phyloP scores from a whole-genome alignment of 345 rosid genomes.

The Noccaea bulbosa region DNA sequence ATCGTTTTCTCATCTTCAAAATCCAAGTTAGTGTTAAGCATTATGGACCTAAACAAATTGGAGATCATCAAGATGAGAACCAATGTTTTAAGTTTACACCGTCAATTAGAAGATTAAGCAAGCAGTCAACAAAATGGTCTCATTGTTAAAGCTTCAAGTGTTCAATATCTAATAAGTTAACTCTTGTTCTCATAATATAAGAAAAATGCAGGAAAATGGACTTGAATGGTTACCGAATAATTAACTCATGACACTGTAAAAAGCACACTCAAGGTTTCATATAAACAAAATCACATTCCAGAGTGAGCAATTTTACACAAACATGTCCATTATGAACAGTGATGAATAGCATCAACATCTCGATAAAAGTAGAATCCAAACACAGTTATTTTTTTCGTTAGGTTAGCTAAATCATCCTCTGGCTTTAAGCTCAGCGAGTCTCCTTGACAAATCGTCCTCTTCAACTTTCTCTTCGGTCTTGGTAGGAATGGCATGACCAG shows the following conservation, averaged over 20 bases:
- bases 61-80: slow-evolving; percentile 66
- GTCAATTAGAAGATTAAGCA: slow-evolving; percentile 52
- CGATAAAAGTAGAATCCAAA: neutral
- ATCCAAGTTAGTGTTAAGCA: slow-evolving; percentile 49
- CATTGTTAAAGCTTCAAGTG: neutral
- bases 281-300: slow-evolving; percentile 30
- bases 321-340: slow-evolving; percentile 7
- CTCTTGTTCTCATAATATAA: neutral
- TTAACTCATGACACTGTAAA: no score
- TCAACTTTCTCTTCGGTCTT: slow-evolving; percentile 76
- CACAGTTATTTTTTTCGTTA: slow-evolving; percentile 5
- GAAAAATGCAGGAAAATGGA: neutral
- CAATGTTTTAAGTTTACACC: slow-evolving; percentile 51
- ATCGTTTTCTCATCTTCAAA: slow-evolving; percentile 70
- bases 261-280: slow-evolving; percentile 14
- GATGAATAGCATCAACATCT: slow-evolving; percentile 10
- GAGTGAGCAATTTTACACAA: slow-evolving; percentile 23
- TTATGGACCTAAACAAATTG: slow-evolving; percentile 60
- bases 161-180: no score
- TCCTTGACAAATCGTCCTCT: slow-evolving; percentile 83
- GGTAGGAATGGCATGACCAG: slow-evolving; percentile 79
- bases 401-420: slow-evolving; percentile 53
- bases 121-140: slow-evolving; percentile 20
- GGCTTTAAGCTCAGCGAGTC: slow-evolving; percentile 91
- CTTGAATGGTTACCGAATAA: no score